Base-by-base conservation (phyloP, 345 rosid species). In the Hibiscus syriacus region DNA sequence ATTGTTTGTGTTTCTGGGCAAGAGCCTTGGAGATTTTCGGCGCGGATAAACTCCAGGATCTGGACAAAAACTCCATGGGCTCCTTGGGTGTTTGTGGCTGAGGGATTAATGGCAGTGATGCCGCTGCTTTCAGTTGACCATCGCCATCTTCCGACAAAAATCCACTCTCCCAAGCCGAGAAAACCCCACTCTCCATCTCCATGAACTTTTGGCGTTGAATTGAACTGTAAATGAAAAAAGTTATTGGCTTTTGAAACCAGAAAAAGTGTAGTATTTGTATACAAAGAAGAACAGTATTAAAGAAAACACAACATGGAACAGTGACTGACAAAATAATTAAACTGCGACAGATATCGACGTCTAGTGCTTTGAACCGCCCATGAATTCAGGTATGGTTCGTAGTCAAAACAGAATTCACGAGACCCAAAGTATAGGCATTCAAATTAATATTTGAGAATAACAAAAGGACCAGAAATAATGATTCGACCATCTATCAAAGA, bases 21-120 rank as follows among this genome's bases (percentile, higher is more conserved):
- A 93, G 88, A 75, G 92, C 97, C 84, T 94, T 89, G 46, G 97
- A 84, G 64, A 94, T 80, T 82, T 90, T 95, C 41, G 96, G 84
- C 49, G 99, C 88, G 9, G 99, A 94, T 26, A 87, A 83, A 72
- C 95, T 90, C 95, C 97, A 90, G 0, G 99, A 89, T 85, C 99
- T 91, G 0, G 92, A 86, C 38, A 94, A 72, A 74, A 87, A 93
- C 86, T 93, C 98, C 91, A 93, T 90, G 0, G 97, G 90, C 73
- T 93, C 98, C 39, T 72, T 87, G 1, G 96, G 97, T 34, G 91
- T 94, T 67, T 86, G 82, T 25, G 97, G 97, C 38, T 91, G 85
- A 64, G 82, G 87, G 26, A 91, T 82, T 1, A 83, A 71, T n/a
- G 90, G 86, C 78, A 89, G 58, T 2, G 78, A 39, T 23, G 81